These are phyloP conservation scores for Lindgomyces ingoldianus DNA, from an alignment of 495 filamentous ascomycete species.

Conservation along the genomic window DNA sequence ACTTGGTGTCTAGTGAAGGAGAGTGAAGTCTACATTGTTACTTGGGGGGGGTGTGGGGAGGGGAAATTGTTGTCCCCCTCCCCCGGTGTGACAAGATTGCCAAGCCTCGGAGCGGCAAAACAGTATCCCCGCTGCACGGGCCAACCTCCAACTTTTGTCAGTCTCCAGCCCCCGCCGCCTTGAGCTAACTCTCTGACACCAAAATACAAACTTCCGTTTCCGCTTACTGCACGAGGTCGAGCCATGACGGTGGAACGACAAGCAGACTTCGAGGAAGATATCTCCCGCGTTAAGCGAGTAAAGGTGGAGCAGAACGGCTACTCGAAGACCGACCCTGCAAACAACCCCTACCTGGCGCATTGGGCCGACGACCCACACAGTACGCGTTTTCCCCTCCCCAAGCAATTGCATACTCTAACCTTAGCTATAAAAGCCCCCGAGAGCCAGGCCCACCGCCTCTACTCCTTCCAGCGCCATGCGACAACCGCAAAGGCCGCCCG, in stretches of 20 bases:
- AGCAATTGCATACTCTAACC: constrained; percentile 2
- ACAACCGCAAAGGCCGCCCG: constrained; percentile 76
- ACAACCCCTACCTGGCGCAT: constrained; percentile 91
- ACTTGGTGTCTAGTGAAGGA: not conserved
- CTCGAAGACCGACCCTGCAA: constrained; percentile 62
- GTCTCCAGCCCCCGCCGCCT: not conserved
- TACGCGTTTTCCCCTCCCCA: not conserved
- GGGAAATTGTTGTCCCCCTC: not conserved
- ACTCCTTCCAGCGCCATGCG: constrained; percentile 70
- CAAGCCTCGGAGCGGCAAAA: not conserved
- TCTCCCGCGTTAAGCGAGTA: constrained; percentile 49
- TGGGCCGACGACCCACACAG: constrained; percentile 62
- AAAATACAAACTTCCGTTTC: too few species aligned
- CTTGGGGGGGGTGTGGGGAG: not conserved
- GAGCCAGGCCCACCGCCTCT: constrained; percentile 51
- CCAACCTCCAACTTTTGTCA: not conserved
- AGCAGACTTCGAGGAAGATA: constrained; percentile 43
- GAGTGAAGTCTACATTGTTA: not conserved
- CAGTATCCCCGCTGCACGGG: not conserved
- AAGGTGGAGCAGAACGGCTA: constrained; percentile 53
- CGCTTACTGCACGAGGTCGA: too few species aligned
- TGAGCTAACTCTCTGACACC: not conserved
- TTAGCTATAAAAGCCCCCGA: constrained; percentile 44
- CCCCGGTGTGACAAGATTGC: not conserved
- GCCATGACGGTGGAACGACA: constrained; percentile 46